Percentiles rank a stretch among this genome's conserved stretches.
phyloP scores from a whole-genome alignment of 192 early-diverging fungal genomes.

The Umbelopsis ramanniana region DNA sequence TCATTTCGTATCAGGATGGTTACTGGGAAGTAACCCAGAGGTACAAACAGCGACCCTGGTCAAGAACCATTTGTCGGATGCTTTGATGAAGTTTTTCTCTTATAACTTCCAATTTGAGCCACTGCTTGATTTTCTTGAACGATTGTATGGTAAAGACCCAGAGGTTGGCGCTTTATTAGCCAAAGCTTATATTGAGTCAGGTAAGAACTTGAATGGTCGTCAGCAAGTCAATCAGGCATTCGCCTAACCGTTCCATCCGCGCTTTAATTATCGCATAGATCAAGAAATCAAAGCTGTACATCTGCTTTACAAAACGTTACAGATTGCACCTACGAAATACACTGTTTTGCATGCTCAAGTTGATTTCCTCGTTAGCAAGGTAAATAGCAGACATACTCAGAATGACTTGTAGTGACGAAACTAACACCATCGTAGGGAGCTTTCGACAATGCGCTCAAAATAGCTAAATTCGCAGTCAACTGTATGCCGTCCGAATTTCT shows the following conservation, averaged over 20 bases:
- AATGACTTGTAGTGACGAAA: neutral
- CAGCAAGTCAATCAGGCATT: neutral
- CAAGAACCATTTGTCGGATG: slow-evolving; percentile 89
- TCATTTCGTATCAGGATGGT: slow-evolving; percentile 64
- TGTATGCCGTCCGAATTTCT: slow-evolving; percentile 93
- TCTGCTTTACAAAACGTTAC: slow-evolving; percentile 83
- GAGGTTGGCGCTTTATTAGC: slow-evolving; percentile 92
- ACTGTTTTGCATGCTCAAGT: slow-evolving; percentile 87
- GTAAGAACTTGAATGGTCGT: neutral
- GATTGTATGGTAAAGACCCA: slow-evolving; percentile 75
- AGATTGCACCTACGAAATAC: slow-evolving; percentile 79
- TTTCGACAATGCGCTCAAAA: slow-evolving; percentile 75
- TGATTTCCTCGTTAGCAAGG: slow-evolving; percentile 86
- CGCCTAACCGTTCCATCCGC: no score
- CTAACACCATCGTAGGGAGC: slow-evolving; percentile 47
- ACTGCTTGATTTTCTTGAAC: slow-evolving; percentile 83
- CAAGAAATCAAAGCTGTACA: slow-evolving; percentile 94
- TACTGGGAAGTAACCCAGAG: slow-evolving; percentile 90
- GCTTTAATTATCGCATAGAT: slow-evolving; percentile 47
- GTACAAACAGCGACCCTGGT: slow-evolving; percentile 90
- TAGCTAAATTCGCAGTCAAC: slow-evolving; percentile 95
- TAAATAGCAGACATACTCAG: neutral
- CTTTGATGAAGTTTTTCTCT: slow-evolving; percentile 87
- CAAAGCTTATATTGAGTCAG: slow-evolving; percentile 66
- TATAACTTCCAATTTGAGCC: slow-evolving; percentile 79